These are phyloP conservation scores for Marasmius tenuissimus DNA, from an alignment of 1,284 basidiomycete species.

Conservation along the genomic window DNA sequence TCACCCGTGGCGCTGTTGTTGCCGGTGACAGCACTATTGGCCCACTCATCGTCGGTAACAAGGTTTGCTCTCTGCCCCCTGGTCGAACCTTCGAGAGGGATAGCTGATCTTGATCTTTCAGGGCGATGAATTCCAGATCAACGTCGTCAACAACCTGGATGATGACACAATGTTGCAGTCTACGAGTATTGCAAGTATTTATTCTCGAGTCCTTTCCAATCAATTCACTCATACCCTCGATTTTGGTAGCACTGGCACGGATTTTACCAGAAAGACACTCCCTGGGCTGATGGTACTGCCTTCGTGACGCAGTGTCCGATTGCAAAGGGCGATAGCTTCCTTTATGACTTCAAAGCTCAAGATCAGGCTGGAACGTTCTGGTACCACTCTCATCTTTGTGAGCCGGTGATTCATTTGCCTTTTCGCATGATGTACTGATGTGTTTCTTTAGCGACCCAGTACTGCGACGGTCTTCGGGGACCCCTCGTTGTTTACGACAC, in stretches of 20 bases:
- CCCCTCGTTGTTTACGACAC: conserved; percentile 46
- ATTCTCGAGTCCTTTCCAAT: neutral
- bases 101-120: neutral
- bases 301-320: conserved; percentile 43
- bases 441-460: conserved; percentile 24
- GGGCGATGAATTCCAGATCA: conserved; percentile 23
- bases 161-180: conserved; percentile 20
- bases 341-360: conserved; percentile 30
- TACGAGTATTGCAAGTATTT: neutral
- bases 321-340: conserved; percentile 29
- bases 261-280: conserved; percentile 31
- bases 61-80: conserved; percentile 5
- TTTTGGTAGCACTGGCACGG: conserved; percentile 39
- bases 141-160: conserved; percentile 19
- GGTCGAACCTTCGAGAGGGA: neutral
- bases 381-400: conserved; percentile 43
- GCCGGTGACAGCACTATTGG: conserved; percentile 11
- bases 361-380: conserved; percentile 43
- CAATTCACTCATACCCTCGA: neutral
- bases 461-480: conserved; percentile 48
- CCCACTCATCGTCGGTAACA: conserved; percentile 19
- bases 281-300: conserved; percentile 33
- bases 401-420: conserved; percentile 12
- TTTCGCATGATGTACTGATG: neutral
- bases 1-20: conserved; percentile 1